Conservation (phyloP, 73 alveolate species). For the Stentor roeselii region DNA sequence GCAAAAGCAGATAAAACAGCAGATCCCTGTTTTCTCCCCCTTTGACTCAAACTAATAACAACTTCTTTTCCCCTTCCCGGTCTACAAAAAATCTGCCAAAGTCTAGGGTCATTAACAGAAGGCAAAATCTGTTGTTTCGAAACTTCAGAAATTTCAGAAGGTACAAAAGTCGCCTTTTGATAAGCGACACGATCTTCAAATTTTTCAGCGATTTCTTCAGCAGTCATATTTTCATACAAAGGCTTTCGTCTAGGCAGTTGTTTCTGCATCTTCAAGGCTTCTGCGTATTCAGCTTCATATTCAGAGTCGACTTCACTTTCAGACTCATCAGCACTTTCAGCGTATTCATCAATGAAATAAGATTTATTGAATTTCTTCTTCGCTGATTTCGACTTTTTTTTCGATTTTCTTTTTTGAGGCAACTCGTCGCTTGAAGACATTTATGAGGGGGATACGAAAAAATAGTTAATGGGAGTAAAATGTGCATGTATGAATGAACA, state of each 20-base stretch:
- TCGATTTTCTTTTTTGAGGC: not conserved
- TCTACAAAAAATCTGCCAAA: conserved; percentile 78
- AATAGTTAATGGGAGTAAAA: not conserved
- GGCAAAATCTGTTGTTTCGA: conserved; percentile 67
- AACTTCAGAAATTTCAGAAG: conserved; percentile 2
- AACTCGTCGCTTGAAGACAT: not conserved
- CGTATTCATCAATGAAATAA: not conserved
- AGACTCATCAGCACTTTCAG: conserved; percentile 8
- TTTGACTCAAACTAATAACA: conserved; percentile 62
- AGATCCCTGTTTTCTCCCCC: conserved; percentile 47
- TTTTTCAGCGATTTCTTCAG: conserved; percentile 25
- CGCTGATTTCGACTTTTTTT: not conserved
- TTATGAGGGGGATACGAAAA: not conserved
- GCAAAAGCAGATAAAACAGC: conserved; percentile 73
- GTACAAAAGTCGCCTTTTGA: not conserved
- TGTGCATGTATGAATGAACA: not conserved
- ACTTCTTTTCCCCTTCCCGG: conserved; percentile 84
- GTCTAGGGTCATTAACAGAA: conserved; percentile 71
- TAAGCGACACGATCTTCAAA: not conserved
- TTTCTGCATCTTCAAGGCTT: not conserved
- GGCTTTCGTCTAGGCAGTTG: not conserved
- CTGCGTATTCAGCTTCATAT: not conserved
- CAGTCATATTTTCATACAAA: not conserved
- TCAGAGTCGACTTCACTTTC: conserved; percentile 23
- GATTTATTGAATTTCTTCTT: not conserved